Percentiles rank a stretch among this genome's conserved stretches.
phyloP scores from a whole-genome alignment of 768 basidiomycete species.

The Sutorius australiensis region DNA sequence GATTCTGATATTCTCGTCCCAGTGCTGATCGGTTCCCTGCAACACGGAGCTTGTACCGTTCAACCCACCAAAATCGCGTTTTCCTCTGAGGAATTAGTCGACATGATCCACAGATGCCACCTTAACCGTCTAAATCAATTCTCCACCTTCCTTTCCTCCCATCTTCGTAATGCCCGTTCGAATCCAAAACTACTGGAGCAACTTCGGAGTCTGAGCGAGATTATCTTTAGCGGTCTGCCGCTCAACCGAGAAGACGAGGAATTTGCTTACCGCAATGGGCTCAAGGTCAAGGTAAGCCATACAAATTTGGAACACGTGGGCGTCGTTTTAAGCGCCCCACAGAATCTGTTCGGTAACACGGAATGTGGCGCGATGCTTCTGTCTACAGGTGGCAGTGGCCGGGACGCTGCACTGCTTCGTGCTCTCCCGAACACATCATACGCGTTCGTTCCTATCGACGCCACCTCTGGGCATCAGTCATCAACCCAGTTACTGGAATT shows the following conservation, averaged over 20 bases:
- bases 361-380: constrained; percentile 73
- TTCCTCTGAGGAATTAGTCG: constrained; percentile 62
- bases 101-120: constrained; percentile 64
- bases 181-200: constrained; percentile 59
- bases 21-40: constrained; percentile 68
- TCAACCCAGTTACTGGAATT: constrained; percentile 60
- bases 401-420: constrained; percentile 49
- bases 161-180: constrained; percentile 56
- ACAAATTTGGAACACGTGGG: constrained; percentile 12
- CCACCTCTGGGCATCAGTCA: constrained; percentile 47
- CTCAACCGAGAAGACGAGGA: constrained; percentile 66
- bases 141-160: constrained; percentile 59
- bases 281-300: constrained; percentile 56
- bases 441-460: constrained; percentile 57
- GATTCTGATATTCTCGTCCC: constrained; percentile 14
- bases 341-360: constrained; percentile 82
- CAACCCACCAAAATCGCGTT: constrained; percentile 66
- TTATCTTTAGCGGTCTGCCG: constrained; percentile 63
- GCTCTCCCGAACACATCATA: constrained; percentile 63
- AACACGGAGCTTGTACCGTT: constrained; percentile 69
- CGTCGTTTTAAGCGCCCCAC: constrained; percentile 21
- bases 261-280: constrained; percentile 61
- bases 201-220: constrained; percentile 56
- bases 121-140: constrained; percentile 79
- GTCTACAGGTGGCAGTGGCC: constrained; percentile 51